Percentiles rank a stretch among this genome's conserved stretches.
Evolutionary conservation across 208 protist genomes (phyloP).

Genomic region (Crithidia mellificae): DNA sequence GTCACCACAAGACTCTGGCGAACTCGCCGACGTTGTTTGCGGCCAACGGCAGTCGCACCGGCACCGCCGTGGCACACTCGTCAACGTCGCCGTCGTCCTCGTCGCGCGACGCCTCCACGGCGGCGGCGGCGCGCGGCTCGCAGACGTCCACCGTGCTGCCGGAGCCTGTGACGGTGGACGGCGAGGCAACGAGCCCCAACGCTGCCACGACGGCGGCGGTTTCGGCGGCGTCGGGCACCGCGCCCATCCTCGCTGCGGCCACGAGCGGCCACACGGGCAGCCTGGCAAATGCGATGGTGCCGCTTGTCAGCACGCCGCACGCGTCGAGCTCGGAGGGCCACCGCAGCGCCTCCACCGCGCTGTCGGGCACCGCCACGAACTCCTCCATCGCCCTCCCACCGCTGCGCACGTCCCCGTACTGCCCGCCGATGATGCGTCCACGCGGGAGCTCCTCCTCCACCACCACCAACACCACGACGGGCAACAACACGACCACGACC

Average conservation of each 20-base stretch:
- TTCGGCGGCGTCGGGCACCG: not conserved
- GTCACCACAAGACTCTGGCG: no score
- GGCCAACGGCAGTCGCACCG: not conserved
- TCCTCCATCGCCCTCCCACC: not conserved
- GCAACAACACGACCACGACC: not conserved
- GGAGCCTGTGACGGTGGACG: not conserved
- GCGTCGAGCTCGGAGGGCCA: not conserved
- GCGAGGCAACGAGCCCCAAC: no score
- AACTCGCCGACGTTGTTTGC: not conserved
- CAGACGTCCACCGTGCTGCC: not conserved
- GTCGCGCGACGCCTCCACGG: not conserved
- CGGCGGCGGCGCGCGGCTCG: not conserved
- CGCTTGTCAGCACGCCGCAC: not conserved
- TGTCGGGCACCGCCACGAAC: not conserved
- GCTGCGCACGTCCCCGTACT: not conserved
- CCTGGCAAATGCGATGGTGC: no score
- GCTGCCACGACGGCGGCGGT: not conserved
- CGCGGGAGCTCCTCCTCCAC: slow-evolving; percentile 1
- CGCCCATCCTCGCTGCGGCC: no score
- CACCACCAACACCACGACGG: not conserved
- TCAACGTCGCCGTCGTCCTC: not conserved
- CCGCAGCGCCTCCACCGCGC: not conserved
- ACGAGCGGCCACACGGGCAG: no score
- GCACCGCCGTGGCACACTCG: no score
- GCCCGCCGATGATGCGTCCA: not conserved